Base-by-base conservation (phyloP, 1,284 basidiomycete species). In the Cutaneotrichosporon sp. region DNA sequence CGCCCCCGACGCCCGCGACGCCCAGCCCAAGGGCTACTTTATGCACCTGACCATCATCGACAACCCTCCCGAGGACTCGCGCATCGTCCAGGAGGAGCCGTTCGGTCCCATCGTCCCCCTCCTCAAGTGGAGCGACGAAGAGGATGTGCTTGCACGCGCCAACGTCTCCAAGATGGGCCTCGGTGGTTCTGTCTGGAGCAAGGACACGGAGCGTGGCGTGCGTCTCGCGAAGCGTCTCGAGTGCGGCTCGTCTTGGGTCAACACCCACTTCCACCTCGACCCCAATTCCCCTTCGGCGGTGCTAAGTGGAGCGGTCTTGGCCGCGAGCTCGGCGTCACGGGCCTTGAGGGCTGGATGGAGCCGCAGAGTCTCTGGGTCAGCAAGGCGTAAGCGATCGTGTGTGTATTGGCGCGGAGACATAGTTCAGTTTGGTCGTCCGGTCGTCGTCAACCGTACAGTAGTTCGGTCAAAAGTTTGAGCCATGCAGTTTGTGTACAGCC, bases 201-300 rank as follows among this genome's bases (percentile, higher is more conserved):
- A 90, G 63, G 95, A 98, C 76, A 82, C 95, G 3, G 89, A 90
- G 4, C 83, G 95, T 43, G 89, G 92, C 57, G 97, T 91, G 90
- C 85, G 95, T 52, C 92, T 99, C 18, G 92, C 94, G 16, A 93
- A 97, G 80, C 89, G 86, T 64, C 83, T 99, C 53, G 92, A 99
- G 79, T 91, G 94, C 2, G 95, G 95, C 6, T 97, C 98, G 65
- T 72, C 79, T 34, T 80, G 77, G 42, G 75, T 73, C 58, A 97
- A 97, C 80, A 92, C 91, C 0, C 91, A 91, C 59, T 69, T 49
- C 46, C 46, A 49, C 13, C 46, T 49, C 46, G 22, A 25, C 10
- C 71, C 59, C 70, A 76, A 58, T 69, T 93, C 81, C 93, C 93
- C 24, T 99, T 99, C 73, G 97, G 95, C 42, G 95, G 97, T 14